Evolutionary conservation across 2,329 filamentous ascomycete species (phyloP).

Genomic region (Verruconis gallopava): DNA sequence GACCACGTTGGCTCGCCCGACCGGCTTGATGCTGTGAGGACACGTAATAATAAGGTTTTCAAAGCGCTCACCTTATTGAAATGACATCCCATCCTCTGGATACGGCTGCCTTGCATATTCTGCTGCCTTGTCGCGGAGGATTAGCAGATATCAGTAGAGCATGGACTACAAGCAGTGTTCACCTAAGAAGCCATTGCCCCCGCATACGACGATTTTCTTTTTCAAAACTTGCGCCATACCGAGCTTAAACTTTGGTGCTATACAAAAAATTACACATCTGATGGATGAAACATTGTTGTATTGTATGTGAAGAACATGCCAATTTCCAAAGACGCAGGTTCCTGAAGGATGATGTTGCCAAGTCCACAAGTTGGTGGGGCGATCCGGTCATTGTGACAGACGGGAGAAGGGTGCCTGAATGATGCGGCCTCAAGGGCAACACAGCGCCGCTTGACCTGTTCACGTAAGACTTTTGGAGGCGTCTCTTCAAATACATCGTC

Average conservation of each 20-base stretch:
- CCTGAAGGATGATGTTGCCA: too few relatives aligned
- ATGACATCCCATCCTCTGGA: constrained; percentile 82
- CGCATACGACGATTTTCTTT: constrained; percentile 80
- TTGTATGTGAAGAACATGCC: too few relatives aligned
- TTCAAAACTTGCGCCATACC: constrained; percentile 42
- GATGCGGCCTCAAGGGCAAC: too few relatives aligned
- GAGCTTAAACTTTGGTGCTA: constrained; percentile 4
- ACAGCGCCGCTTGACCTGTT: too few relatives aligned
- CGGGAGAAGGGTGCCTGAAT: too few relatives aligned
- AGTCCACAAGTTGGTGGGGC: too few relatives aligned
- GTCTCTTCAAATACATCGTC: too few relatives aligned
- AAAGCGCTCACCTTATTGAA: constrained; percentile 65
- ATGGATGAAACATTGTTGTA: not conserved
- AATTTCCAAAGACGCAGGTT: too few relatives aligned
- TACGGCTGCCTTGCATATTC: constrained; percentile 85
- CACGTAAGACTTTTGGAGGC: too few relatives aligned
- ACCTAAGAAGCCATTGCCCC: constrained; percentile 86
- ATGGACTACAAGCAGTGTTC: constrained; percentile 20
- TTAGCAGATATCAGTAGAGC: not conserved
- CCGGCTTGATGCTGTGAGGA: constrained; percentile 44
- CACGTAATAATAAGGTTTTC: not conserved
- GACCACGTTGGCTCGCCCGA: constrained; percentile 85
- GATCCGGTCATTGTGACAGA: too few relatives aligned
- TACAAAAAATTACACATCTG: not conserved
- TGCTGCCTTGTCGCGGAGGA: constrained; percentile 43